Evolutionary conservation across 2,329 filamentous ascomycete species (phyloP).

Genomic region (Pseudogymnoascus sp.): DNA sequence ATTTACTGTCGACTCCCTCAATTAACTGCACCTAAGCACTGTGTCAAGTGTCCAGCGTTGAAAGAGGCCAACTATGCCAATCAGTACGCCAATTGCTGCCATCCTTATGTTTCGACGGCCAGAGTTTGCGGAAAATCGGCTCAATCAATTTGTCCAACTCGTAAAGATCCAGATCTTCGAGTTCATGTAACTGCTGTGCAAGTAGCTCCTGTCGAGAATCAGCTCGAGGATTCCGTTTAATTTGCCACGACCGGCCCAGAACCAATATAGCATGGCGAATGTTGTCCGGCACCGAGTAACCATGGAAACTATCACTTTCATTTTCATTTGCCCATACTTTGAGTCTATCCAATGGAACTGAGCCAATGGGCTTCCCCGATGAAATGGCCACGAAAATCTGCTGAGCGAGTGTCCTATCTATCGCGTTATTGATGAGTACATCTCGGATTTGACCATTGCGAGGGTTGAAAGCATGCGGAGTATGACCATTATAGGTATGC

Average conservation of each 20-base stretch:
- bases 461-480: not conserved
- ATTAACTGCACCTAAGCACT: not conserved
- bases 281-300: not conserved
- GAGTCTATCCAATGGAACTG: conserved; percentile 12
- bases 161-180: too few relatives aligned
- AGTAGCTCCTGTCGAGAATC: conserved; percentile 11
- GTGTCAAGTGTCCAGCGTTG: not conserved
- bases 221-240: conserved; percentile 12
- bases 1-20: not conserved
- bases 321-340: not conserved
- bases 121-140: not conserved
- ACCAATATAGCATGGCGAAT: not conserved
- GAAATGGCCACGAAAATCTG: conserved; percentile 13
- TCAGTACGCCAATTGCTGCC: not conserved
- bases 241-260: conserved; percentile 4
- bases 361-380: not conserved
- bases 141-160: not conserved
- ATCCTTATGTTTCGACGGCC: not conserved
- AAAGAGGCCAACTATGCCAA: conserved; percentile 1
- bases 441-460: conserved; percentile 14
- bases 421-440: conserved; percentile 11
- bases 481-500: not conserved
- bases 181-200: not conserved
- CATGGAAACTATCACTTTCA: too few relatives aligned
- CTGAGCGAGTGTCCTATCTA: conserved; percentile 12